Evolutionary conservation across 257 asterid genomes (phyloP).

Genomic region (Solanum chmielewskii): DNA sequence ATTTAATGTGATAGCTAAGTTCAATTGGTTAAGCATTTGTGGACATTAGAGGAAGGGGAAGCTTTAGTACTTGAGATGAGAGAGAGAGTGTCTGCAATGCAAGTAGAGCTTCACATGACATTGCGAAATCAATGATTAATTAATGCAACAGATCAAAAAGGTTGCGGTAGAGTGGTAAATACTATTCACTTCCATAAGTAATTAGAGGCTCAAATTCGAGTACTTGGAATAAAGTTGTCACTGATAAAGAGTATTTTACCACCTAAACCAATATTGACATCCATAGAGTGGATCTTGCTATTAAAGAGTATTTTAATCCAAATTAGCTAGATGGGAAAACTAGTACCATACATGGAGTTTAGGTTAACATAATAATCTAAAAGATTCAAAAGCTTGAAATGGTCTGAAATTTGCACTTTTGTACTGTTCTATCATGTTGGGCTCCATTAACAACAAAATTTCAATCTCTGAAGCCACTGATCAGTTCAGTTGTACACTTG

Average conservation of each 20-base stretch:
- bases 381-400: not conserved
- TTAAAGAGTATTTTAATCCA: not conserved
- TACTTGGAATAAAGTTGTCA: not conserved
- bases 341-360: not conserved
- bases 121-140: not conserved
- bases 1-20: not conserved
- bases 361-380: not conserved
- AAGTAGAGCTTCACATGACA: constrained; percentile 11
- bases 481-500: not conserved
- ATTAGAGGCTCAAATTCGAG: not conserved
- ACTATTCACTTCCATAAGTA: not conserved
- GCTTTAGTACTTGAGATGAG: not conserved
- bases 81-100: not conserved
- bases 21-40: not conserved
- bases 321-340: not conserved
- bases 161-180: not conserved
- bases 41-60: not conserved
- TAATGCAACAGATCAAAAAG: not conserved
- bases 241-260: not conserved
- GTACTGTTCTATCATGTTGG: not conserved
- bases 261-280: not conserved
- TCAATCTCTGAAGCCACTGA: not conserved
- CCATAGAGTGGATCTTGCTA: not conserved
- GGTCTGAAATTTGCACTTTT: not conserved
- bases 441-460: not conserved